A percentile compares a stretch with the other conserved stretches of the same genome.
phyloP scores from a whole-genome alignment of 306 rosid species.

The Lathyrus aphaca region DNA sequence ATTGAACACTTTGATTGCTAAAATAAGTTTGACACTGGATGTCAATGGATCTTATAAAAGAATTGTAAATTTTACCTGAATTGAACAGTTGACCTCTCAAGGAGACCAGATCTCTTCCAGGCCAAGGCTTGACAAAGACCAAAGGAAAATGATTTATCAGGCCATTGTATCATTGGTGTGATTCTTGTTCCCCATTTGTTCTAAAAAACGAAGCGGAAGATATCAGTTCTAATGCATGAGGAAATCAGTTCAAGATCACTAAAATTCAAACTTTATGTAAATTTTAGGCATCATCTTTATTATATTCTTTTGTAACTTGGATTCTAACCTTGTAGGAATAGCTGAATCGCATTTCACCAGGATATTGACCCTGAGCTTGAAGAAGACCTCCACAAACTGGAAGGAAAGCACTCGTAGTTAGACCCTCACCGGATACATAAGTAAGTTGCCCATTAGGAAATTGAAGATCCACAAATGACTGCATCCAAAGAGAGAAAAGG shows the following conservation, averaged over 20 bases:
- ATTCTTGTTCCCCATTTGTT: constrained; percentile 93
- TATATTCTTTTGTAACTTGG: constrained; percentile 22
- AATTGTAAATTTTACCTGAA: constrained; percentile 61
- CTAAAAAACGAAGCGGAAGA: constrained; percentile 45
- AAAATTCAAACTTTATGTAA: constrained; percentile 14
- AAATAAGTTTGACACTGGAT: background rate
- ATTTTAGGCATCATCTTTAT: background rate
- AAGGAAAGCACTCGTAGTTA: constrained; percentile 82
- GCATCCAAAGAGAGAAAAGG: constrained; percentile 31
- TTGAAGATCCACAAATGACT: constrained; percentile 98
- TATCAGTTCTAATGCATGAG: constrained; percentile 36
- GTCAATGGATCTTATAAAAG: background rate
- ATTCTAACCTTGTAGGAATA: constrained; percentile 87
- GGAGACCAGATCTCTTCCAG: constrained; percentile 96
- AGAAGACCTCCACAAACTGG: constrained; percentile 93
- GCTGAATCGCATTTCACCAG: constrained; percentile 99
- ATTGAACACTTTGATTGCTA: background rate
- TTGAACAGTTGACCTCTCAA: constrained; percentile 89
- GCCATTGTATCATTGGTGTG: constrained; percentile 91
- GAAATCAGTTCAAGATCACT: constrained; percentile 17
- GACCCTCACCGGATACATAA: constrained; percentile 93
- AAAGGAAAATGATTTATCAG: constrained; percentile 88
- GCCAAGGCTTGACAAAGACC: constrained; percentile 92
- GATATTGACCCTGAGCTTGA: constrained; percentile 99
- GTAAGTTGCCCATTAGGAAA: constrained; percentile 96